Evolutionary conservation across 495 filamentous ascomycete species (phyloP).

Genomic region (Cercophora sp.): DNA sequence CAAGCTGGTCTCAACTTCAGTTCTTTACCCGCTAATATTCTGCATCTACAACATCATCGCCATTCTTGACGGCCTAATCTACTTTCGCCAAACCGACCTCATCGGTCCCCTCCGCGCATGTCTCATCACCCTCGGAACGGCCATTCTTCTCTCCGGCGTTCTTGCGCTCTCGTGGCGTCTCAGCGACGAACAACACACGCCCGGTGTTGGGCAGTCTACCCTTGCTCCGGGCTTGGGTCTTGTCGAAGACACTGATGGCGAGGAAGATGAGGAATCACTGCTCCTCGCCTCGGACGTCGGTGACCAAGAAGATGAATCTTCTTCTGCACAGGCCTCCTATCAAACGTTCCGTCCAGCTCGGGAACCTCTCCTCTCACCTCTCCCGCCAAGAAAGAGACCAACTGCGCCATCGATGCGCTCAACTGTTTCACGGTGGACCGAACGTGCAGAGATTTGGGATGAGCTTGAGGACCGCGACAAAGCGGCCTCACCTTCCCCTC

Average conservation of each 20-base stretch:
- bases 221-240: conserved; percentile 68
- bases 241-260: conserved; percentile 60
- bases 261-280: conserved; percentile 46
- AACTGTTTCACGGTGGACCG: conserved; percentile 42
- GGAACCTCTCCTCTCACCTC: conserved; percentile 7
- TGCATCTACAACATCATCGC: conserved; percentile 99
- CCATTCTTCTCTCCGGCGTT: conserved; percentile 81
- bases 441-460: conserved; percentile 63
- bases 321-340: conserved; percentile 33
- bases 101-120: conserved; percentile 70
- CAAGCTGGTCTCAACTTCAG: conserved; percentile 89
- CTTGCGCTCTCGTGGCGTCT: conserved; percentile 92
- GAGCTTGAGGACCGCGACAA: conserved; percentile 58
- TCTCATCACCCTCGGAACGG: conserved; percentile 82
- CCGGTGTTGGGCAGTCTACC: conserved; percentile 56
- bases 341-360: conserved; percentile 39
- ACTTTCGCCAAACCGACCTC: conserved; percentile 84
- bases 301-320: conserved; percentile 31
- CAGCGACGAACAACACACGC: conserved; percentile 61
- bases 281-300: conserved; percentile 36
- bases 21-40: conserved; percentile 96
- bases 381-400: conserved; percentile 17
- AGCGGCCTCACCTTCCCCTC: conserved; percentile 28
- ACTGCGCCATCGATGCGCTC: conserved; percentile 31
- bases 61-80: conserved; percentile 94